These are phyloP conservation scores for Arthrobotrys sphaeroides DNA, from an alignment of 2,329 filamentous ascomycete genomes.

Conservation along the genomic window DNA sequence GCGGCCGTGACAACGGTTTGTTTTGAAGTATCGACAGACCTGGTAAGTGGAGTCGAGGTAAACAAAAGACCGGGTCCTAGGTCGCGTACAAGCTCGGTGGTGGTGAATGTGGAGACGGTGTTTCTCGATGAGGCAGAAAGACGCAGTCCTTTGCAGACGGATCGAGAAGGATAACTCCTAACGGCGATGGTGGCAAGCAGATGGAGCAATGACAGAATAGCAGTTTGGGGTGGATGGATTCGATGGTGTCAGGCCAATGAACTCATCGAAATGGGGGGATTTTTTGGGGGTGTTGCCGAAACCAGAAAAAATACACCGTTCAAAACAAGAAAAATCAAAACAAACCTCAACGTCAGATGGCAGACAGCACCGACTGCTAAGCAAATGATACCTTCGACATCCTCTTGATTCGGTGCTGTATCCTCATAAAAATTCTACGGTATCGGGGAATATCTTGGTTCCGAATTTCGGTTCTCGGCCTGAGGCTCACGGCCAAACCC, in stretches of 20 bases:
- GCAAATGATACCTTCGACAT: too few relatives aligned
- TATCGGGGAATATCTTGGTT: too few relatives aligned
- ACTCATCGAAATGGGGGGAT: not conserved
- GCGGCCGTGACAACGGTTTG: slow-evolving; percentile 42
- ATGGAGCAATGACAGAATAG: slow-evolving; percentile 15
- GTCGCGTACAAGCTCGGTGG: not conserved
- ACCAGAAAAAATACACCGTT: not conserved
- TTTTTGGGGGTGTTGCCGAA: not conserved
- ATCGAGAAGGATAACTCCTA: slow-evolving; percentile 24
- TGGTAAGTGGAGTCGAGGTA: slow-evolving; percentile 17
- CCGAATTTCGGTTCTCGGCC: not conserved
- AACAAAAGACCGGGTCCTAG: slow-evolving; percentile 23
- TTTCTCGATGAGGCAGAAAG: slow-evolving; percentile 4
- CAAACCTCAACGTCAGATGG: not conserved
- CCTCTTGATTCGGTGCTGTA: too few relatives aligned
- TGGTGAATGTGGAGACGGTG: not conserved
- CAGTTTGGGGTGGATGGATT: not conserved
- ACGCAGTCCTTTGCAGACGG: not conserved
- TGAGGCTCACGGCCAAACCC: not conserved
- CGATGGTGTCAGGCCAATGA: slow-evolving; percentile 12
- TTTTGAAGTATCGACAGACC: slow-evolving; percentile 32
- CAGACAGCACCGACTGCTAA: not conserved
- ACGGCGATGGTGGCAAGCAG: slow-evolving; percentile 25
- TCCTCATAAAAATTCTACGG: too few relatives aligned
- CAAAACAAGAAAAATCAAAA: slow-evolving; percentile 7